These are phyloP conservation scores for Talaromyces sp. DNA, from an alignment of 2,329 filamentous ascomycete species.

Conservation along the genomic window DNA sequence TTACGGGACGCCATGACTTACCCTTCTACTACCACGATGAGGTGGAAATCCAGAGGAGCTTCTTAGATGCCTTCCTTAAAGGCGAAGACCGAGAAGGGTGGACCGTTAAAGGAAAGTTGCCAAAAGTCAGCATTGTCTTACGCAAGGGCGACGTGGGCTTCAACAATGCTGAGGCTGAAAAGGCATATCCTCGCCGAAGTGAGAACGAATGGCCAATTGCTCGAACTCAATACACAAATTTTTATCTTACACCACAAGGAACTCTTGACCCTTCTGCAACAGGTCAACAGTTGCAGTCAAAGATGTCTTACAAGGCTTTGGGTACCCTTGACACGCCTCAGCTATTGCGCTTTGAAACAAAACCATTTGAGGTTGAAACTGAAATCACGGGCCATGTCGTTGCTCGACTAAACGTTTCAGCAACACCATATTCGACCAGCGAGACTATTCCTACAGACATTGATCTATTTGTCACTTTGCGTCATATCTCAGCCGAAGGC, in stretches of 20 bases:
- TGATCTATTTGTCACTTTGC: slow-evolving; percentile 52
- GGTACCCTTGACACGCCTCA: slow-evolving; percentile 52
- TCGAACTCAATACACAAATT: slow-evolving; percentile 26
- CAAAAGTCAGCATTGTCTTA: slow-evolving; percentile 15
- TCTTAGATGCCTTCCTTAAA: background rate
- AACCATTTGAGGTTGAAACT: slow-evolving; percentile 9
- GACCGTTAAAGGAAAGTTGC: background rate
- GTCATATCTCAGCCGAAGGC: slow-evolving; percentile 44
- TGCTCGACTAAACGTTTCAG: slow-evolving; percentile 62
- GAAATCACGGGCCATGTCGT: background rate
- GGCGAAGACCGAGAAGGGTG: background rate
- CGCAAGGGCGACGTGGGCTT: background rate
- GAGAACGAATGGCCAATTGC: background rate
- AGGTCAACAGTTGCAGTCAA: slow-evolving; percentile 15
- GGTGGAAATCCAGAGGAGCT: background rate
- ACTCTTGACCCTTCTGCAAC: background rate
- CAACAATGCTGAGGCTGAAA: background rate
- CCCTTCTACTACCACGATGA: background rate
- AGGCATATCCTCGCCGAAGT: background rate
- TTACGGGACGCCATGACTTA: slow-evolving; percentile 65
- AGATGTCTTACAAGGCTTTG: slow-evolving; percentile 55
- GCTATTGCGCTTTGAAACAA: slow-evolving; percentile 53
- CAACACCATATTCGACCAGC: slow-evolving; percentile 59
- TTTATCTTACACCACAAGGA: slow-evolving; percentile 47
- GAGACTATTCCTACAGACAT: slow-evolving; percentile 43